phyloP scores from a whole-genome alignment of 2,329 filamentous ascomycete species.

The Cadophora gregata region DNA sequence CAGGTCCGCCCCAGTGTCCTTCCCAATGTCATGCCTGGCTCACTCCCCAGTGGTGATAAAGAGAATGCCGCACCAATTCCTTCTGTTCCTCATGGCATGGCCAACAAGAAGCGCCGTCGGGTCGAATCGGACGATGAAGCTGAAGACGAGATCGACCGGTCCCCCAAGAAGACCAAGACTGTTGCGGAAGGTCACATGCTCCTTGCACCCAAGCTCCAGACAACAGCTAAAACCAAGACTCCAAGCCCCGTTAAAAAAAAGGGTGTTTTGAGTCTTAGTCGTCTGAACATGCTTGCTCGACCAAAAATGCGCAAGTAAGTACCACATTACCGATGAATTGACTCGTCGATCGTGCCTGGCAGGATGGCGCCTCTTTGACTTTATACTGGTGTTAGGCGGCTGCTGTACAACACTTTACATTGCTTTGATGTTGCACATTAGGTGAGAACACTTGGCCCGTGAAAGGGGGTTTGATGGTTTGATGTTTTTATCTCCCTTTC shows the following conservation, averaged over 20 bases:
- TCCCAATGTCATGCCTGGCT: slow-evolving; percentile 58
- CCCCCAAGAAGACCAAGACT: slow-evolving; percentile 63
- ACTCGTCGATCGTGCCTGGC: neutral
- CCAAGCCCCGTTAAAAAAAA: slow-evolving; percentile 60
- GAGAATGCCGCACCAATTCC: slow-evolving; percentile 54
- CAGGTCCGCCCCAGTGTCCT: slow-evolving; percentile 61
- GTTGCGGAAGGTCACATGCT: slow-evolving; percentile 40
- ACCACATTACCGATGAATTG: neutral
- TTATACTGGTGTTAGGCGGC: slow-evolving; percentile 21
- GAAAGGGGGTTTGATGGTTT: slow-evolving; percentile 22
- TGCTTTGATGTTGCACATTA: slow-evolving; percentile 12
- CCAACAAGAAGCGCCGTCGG: slow-evolving; percentile 70
- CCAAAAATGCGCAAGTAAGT: slow-evolving; percentile 61
- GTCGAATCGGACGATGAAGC: slow-evolving; percentile 62
- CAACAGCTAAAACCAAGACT: slow-evolving; percentile 39
- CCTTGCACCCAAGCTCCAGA: slow-evolving; percentile 41
- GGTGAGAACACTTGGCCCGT: slow-evolving; percentile 23
- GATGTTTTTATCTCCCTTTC: slow-evolving; percentile 12
- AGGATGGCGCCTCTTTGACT: slow-evolving; percentile 4
- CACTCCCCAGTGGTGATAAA: slow-evolving; percentile 61
- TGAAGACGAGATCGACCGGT: slow-evolving; percentile 55
- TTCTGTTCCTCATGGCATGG: slow-evolving; percentile 64
- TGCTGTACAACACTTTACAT: neutral
- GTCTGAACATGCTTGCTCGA: slow-evolving; percentile 65
- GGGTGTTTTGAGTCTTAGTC: slow-evolving; percentile 59